phyloP scores from a whole-genome alignment of 768 basidiomycete species.

The Serendipita indica region DNA sequence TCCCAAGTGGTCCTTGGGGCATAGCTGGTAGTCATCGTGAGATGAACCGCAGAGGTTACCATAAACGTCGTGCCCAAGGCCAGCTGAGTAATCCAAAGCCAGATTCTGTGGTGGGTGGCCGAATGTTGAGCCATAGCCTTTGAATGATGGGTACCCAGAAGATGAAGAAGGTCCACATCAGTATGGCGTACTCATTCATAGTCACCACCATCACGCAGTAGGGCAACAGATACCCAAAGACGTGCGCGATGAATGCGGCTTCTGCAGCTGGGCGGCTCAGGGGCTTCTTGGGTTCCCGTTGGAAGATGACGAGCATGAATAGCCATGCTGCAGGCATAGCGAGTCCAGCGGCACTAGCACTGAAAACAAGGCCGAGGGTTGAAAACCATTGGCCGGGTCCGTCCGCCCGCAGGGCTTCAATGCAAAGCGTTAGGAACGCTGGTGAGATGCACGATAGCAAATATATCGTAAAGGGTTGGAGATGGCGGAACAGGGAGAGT shows the following conservation, averaged over 20 bases:
- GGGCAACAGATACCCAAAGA: conserved; percentile 4
- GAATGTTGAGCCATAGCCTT: not conserved
- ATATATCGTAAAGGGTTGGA: conserved; percentile 1
- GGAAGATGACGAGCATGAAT: not conserved
- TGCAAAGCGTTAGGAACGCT: not conserved
- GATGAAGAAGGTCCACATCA: not conserved
- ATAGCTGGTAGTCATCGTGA: not conserved
- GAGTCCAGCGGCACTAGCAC: not conserved
- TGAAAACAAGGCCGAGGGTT: not conserved
- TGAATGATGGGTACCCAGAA: not conserved
- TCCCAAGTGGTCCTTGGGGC: not conserved
- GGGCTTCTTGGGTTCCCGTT: not conserved
- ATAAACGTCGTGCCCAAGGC: not conserved
- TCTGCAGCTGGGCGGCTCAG: not conserved
- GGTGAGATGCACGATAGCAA: not conserved
- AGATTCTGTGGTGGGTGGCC: not conserved
- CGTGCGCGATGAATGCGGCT: not conserved
- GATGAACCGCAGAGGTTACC: not conserved
- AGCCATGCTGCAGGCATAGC: conserved; percentile 2
- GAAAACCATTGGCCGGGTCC: not conserved
- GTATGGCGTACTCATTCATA: not conserved
- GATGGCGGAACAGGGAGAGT: not conserved
- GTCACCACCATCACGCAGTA: not conserved
- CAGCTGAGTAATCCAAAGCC: not conserved
- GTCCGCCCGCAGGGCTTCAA: not conserved